phyloP scores from a whole-genome alignment of 805 yeast species.

The Metschnikowia cerradonensis region DNA sequence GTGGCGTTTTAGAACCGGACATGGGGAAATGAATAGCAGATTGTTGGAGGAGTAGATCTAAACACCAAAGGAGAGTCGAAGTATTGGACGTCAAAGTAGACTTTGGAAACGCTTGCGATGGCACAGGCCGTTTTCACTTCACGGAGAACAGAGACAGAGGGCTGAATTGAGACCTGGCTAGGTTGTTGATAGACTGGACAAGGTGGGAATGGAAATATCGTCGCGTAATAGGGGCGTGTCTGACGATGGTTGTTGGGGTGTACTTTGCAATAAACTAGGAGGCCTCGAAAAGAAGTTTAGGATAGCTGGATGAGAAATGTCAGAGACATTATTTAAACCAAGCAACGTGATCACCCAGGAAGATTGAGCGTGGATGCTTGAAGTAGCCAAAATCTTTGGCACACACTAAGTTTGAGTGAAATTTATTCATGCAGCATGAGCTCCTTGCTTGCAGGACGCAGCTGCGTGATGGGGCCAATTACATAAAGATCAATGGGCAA shows the following conservation, averaged over 20 bases:
- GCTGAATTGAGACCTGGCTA: background rate
- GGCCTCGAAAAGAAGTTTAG: background rate
- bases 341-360: background rate
- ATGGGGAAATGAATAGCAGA: constrained; percentile 1
- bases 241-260: background rate
- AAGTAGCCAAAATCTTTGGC: constrained; percentile 4
- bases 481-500: background rate
- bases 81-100: background rate
- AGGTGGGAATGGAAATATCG: background rate
- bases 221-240: constrained; percentile 1
- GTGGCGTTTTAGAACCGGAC: constrained; percentile 3
- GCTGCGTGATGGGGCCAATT: background rate
- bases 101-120: background rate
- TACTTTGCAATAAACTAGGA: background rate
- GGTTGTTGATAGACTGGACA: background rate
- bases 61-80: constrained; percentile 1
- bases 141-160: background rate
- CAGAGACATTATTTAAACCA: constrained; percentile 1
- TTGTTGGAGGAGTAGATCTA: background rate
- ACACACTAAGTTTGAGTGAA: constrained; percentile 4
- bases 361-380: constrained; percentile 1
- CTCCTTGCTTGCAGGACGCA: constrained; percentile 5
- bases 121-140: constrained; percentile 1
- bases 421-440: constrained; percentile 5
- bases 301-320: background rate